Evolutionary conservation across 257 asterid species (phyloP), one percentile per base, ranked within the genome.

Genomic region (Echites panduratus): DNA sequence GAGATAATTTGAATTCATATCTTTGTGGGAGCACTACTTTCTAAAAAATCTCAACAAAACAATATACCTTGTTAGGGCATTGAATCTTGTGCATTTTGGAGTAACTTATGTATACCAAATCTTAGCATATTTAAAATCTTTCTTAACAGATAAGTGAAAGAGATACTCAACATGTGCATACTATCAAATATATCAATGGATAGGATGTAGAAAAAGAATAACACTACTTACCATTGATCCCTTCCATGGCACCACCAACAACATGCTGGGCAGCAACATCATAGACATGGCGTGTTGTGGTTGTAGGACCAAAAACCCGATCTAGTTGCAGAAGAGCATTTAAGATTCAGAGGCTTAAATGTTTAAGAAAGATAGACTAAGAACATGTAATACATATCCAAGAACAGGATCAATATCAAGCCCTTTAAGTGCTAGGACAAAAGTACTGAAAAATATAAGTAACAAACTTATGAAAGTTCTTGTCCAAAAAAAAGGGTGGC

Each of bases 261-360:
- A 86, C 90, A 81, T 92, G 91, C 73, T 95, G 98, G 40, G 96
- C 92, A 80, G 97, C 96, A 87, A 92, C 85, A 84, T 95, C 99
- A 79, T 95, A 95, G 68, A 92, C 98, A 81, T 95, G 98, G 79
- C 98, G 89, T 20, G 99, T 95, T 70, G 99, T 95, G 70, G 99
- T 95, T 13, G 98, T 95, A 43, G 99, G 99, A 71, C 99, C 99
- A 85, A 95, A 92, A 47, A 95, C 99, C 69, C 94, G 89, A 86
- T 95, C 99, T 95, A 96, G 44, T 76, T 59, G 77, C 70, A 44
- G 35, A 50, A 65, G 48, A 14, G 16, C 47, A 64, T 35, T 63
- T 63, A 63, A 35, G 27, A 19, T 63, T 38, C 56, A 32, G 62
- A 13, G 56, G 8, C 32, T 16, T 73, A 3, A 63, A 40, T 38